phyloP scores from a whole-genome alignment of 495 filamentous ascomycete genomes.

The Clohesyomyces aquaticus region DNA sequence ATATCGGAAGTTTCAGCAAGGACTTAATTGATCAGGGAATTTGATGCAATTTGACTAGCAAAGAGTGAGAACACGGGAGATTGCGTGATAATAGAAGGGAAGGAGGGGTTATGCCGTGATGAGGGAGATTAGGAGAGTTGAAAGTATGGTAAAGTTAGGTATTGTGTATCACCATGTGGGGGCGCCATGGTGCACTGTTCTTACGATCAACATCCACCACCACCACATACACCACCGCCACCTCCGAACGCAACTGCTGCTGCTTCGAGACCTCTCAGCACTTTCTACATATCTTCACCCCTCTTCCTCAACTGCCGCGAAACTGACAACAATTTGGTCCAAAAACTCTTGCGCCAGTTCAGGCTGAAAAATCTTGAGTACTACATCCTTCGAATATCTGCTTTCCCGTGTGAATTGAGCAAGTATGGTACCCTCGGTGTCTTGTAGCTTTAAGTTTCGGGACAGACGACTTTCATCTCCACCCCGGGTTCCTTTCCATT shows the following conservation, averaged over 20 bases:
- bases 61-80: not conserved
- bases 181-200: not conserved
- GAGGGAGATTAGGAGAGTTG: not conserved
- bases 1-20: not conserved
- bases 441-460: no score
- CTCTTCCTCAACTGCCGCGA: not conserved
- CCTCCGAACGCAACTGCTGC: not conserved
- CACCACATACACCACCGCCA: not conserved
- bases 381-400: no score
- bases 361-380: no score
- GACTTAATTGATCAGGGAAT: not conserved
- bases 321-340: constrained; percentile 4
- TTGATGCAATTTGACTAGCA: not conserved
- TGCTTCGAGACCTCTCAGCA: not conserved
- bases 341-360: not conserved
- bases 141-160: not conserved
- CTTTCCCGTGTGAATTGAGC: no score
- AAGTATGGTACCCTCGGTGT: no score
- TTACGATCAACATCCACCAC: not conserved
- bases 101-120: not conserved
- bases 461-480: no score
- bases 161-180: not conserved
- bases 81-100: not conserved
- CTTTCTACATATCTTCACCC: not conserved
- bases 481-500: no score